Base-by-base conservation (phyloP, 2,329 filamentous ascomycete species). In the Penicillium expansum region DNA sequence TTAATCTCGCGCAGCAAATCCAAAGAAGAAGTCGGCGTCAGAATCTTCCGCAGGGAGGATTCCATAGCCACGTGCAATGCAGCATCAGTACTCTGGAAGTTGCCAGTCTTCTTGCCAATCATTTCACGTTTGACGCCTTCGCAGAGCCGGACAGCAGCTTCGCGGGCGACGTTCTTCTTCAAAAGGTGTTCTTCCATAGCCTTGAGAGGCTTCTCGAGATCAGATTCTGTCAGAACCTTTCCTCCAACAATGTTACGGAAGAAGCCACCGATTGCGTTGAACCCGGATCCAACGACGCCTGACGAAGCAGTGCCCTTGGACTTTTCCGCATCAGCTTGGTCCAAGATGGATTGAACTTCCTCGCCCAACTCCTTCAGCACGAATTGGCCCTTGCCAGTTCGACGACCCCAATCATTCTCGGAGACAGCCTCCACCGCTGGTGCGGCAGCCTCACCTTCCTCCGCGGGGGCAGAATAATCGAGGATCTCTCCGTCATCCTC, bases 201-300 rank as follows among this genome's bases (percentile, higher is more conserved):
- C 76, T 93, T 94, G 78, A 99, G 87, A 2, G 94, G 90, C 73
- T 95, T 96, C 60, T 91, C 89, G 22, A 99, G 82, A 69, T 97
- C 93, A 62, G 89, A 85, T 72, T 92, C 90, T 1, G 91, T 95
- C 68, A 99, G 78, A 0, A 88, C 91, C 80, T 97, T 97, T 62
- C 95, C 94, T 53, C 94, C 94, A 0, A 99, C 89, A 38, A 99
- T 89, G 71, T 97, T 97, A 63, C 91, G 86, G 80, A 99, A 96
- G 55, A 97, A 84, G 18, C 91, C 90, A 52, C 90, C 87, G 61
- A 97, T 89, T 14, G 90, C 90, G 70, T 86, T 91, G 56, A 96
- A 81, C 54, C 92, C 86, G 5, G 91, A 87, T 29, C 89, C 89
- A 13, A 97, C 84, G 14, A 97, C 77, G 0, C 91, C 89, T 16